A percentile compares a stretch with the other conserved stretches of the same genome.
These are phyloP conservation scores for Annulohypoxylon nitens DNA, from an alignment of 495 filamentous ascomycete genomes.

Conservation along the genomic window DNA sequence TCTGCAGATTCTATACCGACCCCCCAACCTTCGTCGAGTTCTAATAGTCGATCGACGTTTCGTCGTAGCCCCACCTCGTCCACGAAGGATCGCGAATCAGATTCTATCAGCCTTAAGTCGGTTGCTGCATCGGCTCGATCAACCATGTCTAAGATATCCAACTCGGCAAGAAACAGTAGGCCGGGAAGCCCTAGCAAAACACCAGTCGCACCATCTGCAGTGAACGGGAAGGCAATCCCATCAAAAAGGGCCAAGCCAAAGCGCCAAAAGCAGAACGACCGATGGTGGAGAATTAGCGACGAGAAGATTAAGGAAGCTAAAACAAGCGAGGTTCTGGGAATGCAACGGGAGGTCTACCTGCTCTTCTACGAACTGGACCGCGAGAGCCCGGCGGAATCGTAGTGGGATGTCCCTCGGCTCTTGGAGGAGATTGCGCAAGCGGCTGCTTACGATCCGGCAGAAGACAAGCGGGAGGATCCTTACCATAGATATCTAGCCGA, in stretches of 20 bases:
- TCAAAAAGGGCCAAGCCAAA: conserved; percentile 55
- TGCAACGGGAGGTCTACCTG: conserved; percentile 96
- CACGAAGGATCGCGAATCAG: conserved; percentile 49
- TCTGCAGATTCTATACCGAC: conserved; percentile 39
- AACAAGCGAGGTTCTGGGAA: conserved; percentile 88
- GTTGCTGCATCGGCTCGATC: conserved; percentile 59
- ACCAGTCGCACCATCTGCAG: conserved; percentile 43
- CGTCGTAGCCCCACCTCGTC: conserved; percentile 37
- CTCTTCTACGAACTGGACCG: conserved; percentile 91
- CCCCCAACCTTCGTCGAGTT: conserved; percentile 33
- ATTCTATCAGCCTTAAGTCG: conserved; percentile 58
- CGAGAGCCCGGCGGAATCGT: conserved; percentile 47
- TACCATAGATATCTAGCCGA: conserved; percentile 15
- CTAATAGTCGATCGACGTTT: conserved; percentile 39
- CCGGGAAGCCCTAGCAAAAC: conserved; percentile 47
- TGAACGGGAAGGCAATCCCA: conserved; percentile 19
- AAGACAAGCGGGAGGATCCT: conserved; percentile 23
- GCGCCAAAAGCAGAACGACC: conserved; percentile 72
- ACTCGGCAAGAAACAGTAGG: conserved; percentile 46
- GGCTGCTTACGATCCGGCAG: conserved; percentile 22
- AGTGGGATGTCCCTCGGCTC: conserved; percentile 39
- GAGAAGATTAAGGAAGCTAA: conserved; percentile 96
- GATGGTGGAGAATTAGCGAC: conserved; percentile 99
- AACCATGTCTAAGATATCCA: conserved; percentile 56
- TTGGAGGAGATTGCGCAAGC: conserved; percentile 35